phyloP scores from a whole-genome alignment of 2,329 filamentous ascomycete species.

The Escovopsis sp. region DNA sequence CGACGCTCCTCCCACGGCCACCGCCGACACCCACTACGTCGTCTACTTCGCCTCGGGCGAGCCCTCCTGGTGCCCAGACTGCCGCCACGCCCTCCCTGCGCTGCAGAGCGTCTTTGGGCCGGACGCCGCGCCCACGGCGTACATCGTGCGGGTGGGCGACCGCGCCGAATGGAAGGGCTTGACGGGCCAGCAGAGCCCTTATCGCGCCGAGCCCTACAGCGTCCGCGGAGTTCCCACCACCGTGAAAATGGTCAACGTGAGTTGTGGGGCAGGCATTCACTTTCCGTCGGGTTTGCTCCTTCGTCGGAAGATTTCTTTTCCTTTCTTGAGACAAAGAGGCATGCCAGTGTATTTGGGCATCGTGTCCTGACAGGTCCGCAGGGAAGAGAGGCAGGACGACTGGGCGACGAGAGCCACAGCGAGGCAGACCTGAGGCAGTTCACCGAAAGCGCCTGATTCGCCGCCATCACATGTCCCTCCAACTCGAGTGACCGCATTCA shows the following conservation, averaged over 20 bases:
- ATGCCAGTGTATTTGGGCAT: too few species aligned
- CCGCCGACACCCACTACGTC: constrained; percentile 14
- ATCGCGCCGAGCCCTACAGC: constrained; percentile 11
- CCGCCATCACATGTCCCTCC: too few species aligned
- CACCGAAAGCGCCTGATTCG: too few species aligned
- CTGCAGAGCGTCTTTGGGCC: constrained; percentile 11
- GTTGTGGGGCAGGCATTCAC: too few species aligned
- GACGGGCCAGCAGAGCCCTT: constrained; percentile 11
- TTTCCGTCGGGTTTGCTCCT: too few species aligned
- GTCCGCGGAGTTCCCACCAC: constrained; percentile 14
- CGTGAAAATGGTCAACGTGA: constrained; percentile 13
- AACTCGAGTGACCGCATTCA: too few species aligned
- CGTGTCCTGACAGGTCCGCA: background rate
- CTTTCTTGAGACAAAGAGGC: too few species aligned
- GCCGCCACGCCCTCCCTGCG: constrained; percentile 21
- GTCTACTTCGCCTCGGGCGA: constrained; percentile 20
- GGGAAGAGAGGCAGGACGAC: too few species aligned
- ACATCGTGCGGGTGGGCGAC: constrained; percentile 13
- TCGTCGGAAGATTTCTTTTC: too few species aligned
- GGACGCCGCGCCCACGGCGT: constrained; percentile 10
- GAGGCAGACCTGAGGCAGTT: too few species aligned
- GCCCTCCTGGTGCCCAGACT: constrained; percentile 29
- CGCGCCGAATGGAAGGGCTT: constrained; percentile 11
- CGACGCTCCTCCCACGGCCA: constrained; percentile 10
- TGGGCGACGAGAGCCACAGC: too few species aligned